phyloP scores from a whole-genome alignment of 768 basidiomycete species.

The Megacollybia marginata region DNA sequence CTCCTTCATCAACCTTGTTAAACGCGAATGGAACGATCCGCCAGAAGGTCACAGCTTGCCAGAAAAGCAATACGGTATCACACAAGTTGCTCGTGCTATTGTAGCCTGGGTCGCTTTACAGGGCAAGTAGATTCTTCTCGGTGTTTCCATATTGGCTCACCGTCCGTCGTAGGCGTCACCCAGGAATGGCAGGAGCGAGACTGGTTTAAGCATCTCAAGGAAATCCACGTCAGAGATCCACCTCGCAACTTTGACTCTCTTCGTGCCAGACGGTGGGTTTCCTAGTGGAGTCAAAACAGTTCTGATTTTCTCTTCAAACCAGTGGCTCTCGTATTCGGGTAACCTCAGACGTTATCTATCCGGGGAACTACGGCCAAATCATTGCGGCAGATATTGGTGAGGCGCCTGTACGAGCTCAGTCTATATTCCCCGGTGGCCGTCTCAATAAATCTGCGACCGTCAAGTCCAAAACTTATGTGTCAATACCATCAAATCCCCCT shows the following conservation, averaged over 20 bases:
- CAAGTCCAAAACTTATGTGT: background rate
- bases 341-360: conserved; percentile 65
- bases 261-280: conserved; percentile 26
- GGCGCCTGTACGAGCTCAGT: conserved; percentile 28
- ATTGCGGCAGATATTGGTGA: conserved; percentile 80
- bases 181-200: conserved; percentile 70
- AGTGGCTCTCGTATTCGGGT: conserved; percentile 61
- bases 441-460: background rate
- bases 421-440: conserved; percentile 12
- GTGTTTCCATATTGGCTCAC: background rate
- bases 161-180: conserved; percentile 39
- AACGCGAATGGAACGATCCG: conserved; percentile 64
- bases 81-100: conserved; percentile 61
- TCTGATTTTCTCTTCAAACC: background rate
- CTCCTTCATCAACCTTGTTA: conserved; percentile 75
- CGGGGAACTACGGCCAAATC: conserved; percentile 62
- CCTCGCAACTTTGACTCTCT: conserved; percentile 21
- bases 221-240: conserved; percentile 54
- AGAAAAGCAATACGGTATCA: conserved; percentile 52
- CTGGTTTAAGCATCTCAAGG: conserved; percentile 60
- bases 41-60: conserved; percentile 46
- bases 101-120: conserved; percentile 79
- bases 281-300: background rate
- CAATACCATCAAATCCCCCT: conserved; percentile 2
- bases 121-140: conserved; percentile 11